A percentile compares a stretch with the other conserved stretches of the same genome.
These are phyloP conservation scores for Strobilomyces confusus DNA, from an alignment of 768 basidiomycete species.

Conservation along the genomic window DNA sequence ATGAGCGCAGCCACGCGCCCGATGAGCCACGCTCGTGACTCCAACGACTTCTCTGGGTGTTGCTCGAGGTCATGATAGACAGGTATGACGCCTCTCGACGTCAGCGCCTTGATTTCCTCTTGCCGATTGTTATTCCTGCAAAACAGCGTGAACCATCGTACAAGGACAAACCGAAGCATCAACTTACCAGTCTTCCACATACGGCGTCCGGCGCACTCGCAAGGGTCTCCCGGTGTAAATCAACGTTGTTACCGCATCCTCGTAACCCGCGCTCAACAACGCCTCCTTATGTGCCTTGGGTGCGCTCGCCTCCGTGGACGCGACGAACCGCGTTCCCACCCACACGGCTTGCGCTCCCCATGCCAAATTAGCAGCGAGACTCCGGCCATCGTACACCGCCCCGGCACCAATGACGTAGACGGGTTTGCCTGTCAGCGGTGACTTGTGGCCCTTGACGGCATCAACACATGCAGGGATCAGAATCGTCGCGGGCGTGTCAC, in stretches of 20 bases:
- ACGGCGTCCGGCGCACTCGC: constrained; percentile 79
- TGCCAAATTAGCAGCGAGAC: constrained; percentile 80
- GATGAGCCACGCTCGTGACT: constrained; percentile 73
- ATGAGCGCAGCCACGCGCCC: constrained; percentile 77
- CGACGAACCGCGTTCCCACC: constrained; percentile 89
- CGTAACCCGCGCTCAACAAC: constrained; percentile 63
- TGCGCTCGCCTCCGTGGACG: constrained; percentile 73
- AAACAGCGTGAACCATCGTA: not conserved
- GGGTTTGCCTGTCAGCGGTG: constrained; percentile 77
- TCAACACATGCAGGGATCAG: constrained; percentile 92
- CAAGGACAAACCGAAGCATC: not conserved
- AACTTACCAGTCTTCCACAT: constrained; percentile 76
- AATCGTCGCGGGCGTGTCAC: constrained; percentile 76
- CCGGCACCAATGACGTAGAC: constrained; percentile 90
- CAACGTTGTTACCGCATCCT: constrained; percentile 78
- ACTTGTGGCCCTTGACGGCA: constrained; percentile 68
- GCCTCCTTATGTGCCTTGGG: constrained; percentile 83
- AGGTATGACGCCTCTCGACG: constrained; percentile 80
- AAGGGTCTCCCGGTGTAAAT: constrained; percentile 90
- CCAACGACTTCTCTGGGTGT: constrained; percentile 75
- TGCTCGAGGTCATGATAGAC: constrained; percentile 64
- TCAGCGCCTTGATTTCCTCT: constrained; percentile 78
- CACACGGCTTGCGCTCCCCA: constrained; percentile 91
- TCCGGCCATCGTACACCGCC: constrained; percentile 85
- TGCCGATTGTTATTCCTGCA: constrained; percentile 72